Percentiles rank a stretch among this genome's conserved stretches.
phyloP scores from a whole-genome alignment of 805 yeast genomes.

The Pichia occidentalis region DNA sequence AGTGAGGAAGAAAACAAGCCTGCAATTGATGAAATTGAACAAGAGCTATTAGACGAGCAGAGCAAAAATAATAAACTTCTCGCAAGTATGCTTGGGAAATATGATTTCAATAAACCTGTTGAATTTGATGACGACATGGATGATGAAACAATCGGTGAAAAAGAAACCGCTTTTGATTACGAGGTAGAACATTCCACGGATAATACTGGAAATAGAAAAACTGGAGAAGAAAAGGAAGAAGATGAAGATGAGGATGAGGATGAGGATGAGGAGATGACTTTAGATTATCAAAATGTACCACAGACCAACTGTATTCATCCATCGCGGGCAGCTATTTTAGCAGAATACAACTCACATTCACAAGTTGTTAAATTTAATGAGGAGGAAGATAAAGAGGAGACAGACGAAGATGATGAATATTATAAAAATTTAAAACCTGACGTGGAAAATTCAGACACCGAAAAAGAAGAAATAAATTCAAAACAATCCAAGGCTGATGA shows the following conservation, averaged over 20 bases:
- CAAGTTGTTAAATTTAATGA: slow-evolving; percentile 12
- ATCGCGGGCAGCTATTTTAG: slow-evolving; percentile 18
- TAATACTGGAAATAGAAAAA: too few species aligned
- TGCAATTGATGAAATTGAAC: slow-evolving; percentile 12
- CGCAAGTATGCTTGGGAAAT: slow-evolving; percentile 39
- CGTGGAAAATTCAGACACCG: slow-evolving; percentile 23
- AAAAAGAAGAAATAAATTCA: slow-evolving; percentile 12
- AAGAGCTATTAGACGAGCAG: slow-evolving; percentile 37
- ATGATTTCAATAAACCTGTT: slow-evolving; percentile 48
- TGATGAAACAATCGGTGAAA: slow-evolving; percentile 34
- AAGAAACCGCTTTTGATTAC: slow-evolving; percentile 29
- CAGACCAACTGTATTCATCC: slow-evolving; percentile 21
- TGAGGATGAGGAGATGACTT: slow-evolving; percentile 26
- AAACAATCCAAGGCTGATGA: slow-evolving; percentile 8
- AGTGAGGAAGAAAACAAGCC: slow-evolving; percentile 2
- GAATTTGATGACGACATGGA: slow-evolving; percentile 32
- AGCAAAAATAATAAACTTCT: slow-evolving; percentile 42
- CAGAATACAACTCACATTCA: slow-evolving; percentile 20
- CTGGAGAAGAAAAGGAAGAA: slow-evolving; percentile 14
- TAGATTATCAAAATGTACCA: slow-evolving; percentile 21
- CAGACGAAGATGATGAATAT: slow-evolving; percentile 21
- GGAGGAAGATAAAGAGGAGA: slow-evolving; percentile 3
- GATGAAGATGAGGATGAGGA: slow-evolving; percentile 21
- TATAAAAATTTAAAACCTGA: slow-evolving; percentile 20
- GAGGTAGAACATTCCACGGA: slow-evolving; percentile 39